Conservation (phyloP, 495 filamentous ascomycete species). For the Penicillium pancosmium region DNA sequence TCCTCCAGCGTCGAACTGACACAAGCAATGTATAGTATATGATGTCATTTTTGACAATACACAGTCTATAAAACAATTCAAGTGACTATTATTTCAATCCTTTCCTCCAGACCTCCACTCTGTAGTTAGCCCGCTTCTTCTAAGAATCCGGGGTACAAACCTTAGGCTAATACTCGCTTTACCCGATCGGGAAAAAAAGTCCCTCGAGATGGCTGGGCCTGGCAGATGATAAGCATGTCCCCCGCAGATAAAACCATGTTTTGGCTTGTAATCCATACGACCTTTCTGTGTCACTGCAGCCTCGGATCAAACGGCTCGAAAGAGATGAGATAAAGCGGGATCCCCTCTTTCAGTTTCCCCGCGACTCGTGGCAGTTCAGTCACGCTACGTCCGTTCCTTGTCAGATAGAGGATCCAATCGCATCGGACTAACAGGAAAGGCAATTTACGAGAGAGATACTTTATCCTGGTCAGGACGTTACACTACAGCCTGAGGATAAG, state of each 20-base stretch:
- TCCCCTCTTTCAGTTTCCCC: slow-evolving; percentile 8
- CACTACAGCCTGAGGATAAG: not conserved
- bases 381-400: not conserved
- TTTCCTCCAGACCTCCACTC: not conserved
- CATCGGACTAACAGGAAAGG: slow-evolving; percentile 35
- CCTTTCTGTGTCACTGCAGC: slow-evolving; percentile 8
- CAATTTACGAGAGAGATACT: not conserved
- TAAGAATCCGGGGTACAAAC: slow-evolving; percentile 12
- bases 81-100: not conserved
- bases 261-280: slow-evolving; percentile 8
- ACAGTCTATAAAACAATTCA: not conserved
- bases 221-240: slow-evolving; percentile 25
- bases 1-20: slow-evolving; percentile 56
- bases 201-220: slow-evolving; percentile 10
- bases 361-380: not conserved
- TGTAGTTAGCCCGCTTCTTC: not conserved
- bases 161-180: slow-evolving; percentile 14
- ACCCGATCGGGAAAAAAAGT: slow-evolving; percentile 31
- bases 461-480: not conserved
- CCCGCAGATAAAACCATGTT: slow-evolving; percentile 16
- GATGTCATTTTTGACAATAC: not conserved
- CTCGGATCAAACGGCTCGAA: slow-evolving; percentile 28
- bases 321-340: slow-evolving; percentile 4
- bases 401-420: slow-evolving; percentile 21
- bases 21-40: slow-evolving; percentile 15